Base-by-base conservation (phyloP, 495 filamentous ascomycete genomes). In the Penicillium argentinense region DNA sequence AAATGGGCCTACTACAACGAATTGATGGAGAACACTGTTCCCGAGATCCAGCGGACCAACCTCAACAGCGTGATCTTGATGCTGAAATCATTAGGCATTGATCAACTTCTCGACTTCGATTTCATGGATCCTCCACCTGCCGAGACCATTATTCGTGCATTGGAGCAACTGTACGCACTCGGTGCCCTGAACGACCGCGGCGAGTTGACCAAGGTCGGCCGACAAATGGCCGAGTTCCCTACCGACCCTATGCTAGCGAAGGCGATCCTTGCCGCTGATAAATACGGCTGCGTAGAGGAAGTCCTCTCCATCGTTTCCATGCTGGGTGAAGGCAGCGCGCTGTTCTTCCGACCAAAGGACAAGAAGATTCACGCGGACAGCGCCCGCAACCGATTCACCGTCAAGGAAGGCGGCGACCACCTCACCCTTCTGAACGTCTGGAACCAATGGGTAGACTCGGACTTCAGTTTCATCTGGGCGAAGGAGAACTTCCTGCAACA, bases 191-290 rank as follows among this genome's bases (percentile, higher is more conserved):
- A 96, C 62, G 85, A 91, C 60, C 83, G 84, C 37, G 93, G 93
- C 36, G 87, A 91, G 30, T 78, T 98, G 33, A 97, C 93, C 12
- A 92, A 93, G 63, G 76, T 95, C 16, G 93, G 93, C 3, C 80
- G 95, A 2, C 89, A 96, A 62, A 96, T 97, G 91, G 89, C 91
- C 17, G 91, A 97, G 65, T 95, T 98, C 64, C 93, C 93, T 0
- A 89, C 89, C 5, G 91, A 97, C 41, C 91, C 91, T 0, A 95
- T 93, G 89, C 78, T 96, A 7, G 89, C 93, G 39, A 93, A 91
- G 62, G 79, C 89, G 2, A 86, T 97, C 42, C 84, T 98, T n/a
- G 89, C 90, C 1, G 87, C 93, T 2, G 87, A 89, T 54, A 81
- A 87, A 34, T 85, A 91, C 51, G 88, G 87, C 13, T 97, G 95